Evolutionary conservation across 163 green algal genomes (phyloP).

Genomic region (Chloromonas sp.): DNA sequence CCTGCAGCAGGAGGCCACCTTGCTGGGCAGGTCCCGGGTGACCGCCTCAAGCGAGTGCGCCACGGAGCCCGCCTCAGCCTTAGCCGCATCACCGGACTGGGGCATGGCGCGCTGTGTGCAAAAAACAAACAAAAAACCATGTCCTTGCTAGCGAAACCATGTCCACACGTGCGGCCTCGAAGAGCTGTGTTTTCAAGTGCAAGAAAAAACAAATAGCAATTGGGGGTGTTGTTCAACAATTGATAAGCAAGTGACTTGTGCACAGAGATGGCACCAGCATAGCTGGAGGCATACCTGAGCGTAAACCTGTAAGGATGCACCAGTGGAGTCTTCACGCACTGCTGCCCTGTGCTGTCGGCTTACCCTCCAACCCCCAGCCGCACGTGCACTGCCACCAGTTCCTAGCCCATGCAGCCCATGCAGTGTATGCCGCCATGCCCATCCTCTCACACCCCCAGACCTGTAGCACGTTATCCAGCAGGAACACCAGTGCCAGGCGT

Average conservation of each 20-base stretch:
- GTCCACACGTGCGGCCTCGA: neutral
- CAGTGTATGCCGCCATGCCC: neutral
- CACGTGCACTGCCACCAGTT: no score
- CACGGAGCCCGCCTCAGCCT: neutral
- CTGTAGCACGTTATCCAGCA: neutral
- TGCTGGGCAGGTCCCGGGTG: neutral
- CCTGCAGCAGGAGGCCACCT: neutral
- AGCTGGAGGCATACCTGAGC: neutral
- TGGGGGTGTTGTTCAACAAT: neutral
- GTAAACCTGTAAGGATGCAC: neutral
- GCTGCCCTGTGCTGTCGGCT: neutral
- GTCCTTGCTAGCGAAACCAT: neutral
- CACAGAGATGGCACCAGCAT: neutral
- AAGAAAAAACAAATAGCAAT: no score
- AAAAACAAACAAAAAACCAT: neutral
- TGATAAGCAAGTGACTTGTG: neutral
- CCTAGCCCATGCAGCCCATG: neutral
- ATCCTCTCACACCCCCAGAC: neutral
- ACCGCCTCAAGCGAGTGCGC: neutral
- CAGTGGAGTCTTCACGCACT: neutral
- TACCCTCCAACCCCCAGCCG: no score
- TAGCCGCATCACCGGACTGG: neutral
- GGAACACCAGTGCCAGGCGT: neutral
- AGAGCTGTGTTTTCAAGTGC: neutral
- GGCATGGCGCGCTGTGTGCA: neutral